Base-by-base conservation (phyloP, 257 asterid genomes). In the Osmanthus fragrans region DNA sequence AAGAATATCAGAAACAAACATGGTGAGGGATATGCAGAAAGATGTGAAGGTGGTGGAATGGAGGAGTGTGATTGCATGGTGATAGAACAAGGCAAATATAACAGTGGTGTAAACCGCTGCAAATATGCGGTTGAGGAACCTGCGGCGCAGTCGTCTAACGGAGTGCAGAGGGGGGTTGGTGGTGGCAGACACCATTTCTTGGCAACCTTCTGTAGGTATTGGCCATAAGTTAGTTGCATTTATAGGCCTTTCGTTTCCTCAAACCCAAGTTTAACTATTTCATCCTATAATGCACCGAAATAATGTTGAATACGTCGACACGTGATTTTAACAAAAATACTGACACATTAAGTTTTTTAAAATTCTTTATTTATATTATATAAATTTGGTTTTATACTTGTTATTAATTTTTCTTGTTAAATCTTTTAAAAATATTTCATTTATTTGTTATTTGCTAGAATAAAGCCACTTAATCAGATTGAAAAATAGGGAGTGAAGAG, bases 121-220 rank as follows among this genome's bases (percentile, higher is more conserved):
- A 36, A 90, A 88, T 29, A 86, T 69, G 68, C 97, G 94, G 91
- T 94, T 87, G 77, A 89, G 65, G 80, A 83, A 77, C 74, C 85
- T 84, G 71, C 92, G 92, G 9, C 87, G 92, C 18, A 77, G 69
- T 8, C 27, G 80, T 25, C 54, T 64, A 70, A 83, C 15, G 2
- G 92, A 73, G 90, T 92, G 87, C 54, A 92, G 93, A 11, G 83
- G 88, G 68, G 12, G 79, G 64, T 19, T 30, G 33, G 51, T 34
- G 30, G 85, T 23, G 77, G 82, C 1, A 58, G 71, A 4, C 45
- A 54, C 85, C 87, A 83, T 86, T 67, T 77, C 72, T 27, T 40
- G 37, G 70, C n/a, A 16, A 45, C 2, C 18, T 11, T n/a, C 0
- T 65, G 25, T 6, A n/a, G 12, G 21, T 6, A 54, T 5, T 21